Conservation (phyloP, 805 yeast genomes). For the Myxozyma neotropica region DNA sequence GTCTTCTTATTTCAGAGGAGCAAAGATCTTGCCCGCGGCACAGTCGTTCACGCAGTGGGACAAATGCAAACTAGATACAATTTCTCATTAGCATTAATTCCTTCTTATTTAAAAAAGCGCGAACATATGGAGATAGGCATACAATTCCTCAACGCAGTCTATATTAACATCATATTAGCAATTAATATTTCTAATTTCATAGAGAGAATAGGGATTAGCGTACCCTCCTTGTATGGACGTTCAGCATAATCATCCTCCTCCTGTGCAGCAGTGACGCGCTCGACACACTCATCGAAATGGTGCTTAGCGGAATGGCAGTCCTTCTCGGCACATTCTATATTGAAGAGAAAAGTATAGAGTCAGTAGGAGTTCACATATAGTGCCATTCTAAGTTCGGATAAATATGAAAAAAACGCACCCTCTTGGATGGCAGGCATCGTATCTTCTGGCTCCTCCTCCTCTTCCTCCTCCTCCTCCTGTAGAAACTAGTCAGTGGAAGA, state of each 20-base stretch:
- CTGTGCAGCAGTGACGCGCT: constrained; percentile 86
- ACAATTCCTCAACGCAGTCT: constrained; percentile 94
- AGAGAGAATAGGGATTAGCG: too few relatives aligned
- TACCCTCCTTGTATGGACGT: constrained; percentile 72
- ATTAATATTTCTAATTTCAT: too few relatives aligned
- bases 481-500: too few relatives aligned
- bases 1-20: constrained; percentile 37
- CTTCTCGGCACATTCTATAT: constrained; percentile 62
- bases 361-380: too few relatives aligned
- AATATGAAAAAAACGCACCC: constrained; percentile 33
- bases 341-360: too few relatives aligned
- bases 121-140: constrained; percentile 28
- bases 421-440: constrained; percentile 64
- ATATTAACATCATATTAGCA: constrained; percentile 4
- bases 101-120: too few relatives aligned
- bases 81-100: too few relatives aligned
- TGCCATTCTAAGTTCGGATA: neutral
- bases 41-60: constrained; percentile 87
- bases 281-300: constrained; percentile 92
- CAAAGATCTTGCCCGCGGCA: constrained; percentile 37
- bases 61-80: constrained; percentile 80
- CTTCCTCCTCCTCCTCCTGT: constrained; percentile 61
- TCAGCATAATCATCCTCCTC: constrained; percentile 84
- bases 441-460: constrained; percentile 69
- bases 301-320: constrained; percentile 75